A percentile compares a stretch with the other conserved stretches of the same genome.
These are phyloP conservation scores for Rosa chinensis DNA, from an alignment of 306 rosid species.

Conservation along the genomic window DNA sequence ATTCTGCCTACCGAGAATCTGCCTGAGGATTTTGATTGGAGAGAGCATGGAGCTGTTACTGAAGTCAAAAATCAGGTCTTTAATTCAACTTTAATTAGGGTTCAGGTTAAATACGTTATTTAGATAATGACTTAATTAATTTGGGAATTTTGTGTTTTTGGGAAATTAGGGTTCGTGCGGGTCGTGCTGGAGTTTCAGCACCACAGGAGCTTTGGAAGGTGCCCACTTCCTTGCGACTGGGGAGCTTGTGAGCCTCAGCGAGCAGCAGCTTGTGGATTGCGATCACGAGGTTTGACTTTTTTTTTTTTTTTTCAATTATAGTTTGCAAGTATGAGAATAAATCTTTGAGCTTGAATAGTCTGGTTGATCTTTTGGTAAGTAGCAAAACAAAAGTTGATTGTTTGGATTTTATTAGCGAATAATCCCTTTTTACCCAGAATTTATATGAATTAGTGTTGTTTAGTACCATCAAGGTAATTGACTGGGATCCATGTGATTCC, in stretches of 20 bases:
- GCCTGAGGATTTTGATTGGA: conserved; percentile 91
- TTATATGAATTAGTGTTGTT: background rate
- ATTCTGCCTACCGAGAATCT: conserved; percentile 75
- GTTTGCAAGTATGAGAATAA: background rate
- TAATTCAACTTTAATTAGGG: background rate
- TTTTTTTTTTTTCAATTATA: background rate
- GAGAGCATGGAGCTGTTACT: conserved; percentile 80
- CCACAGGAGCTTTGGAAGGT: conserved; percentile 97
- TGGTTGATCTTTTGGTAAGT: background rate
- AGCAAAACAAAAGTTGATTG: background rate
- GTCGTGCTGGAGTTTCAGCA: conserved; percentile 97
- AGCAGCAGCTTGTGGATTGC: conserved; percentile 96
- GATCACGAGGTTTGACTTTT: conserved; percentile 74
- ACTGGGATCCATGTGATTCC: conserved; percentile 1
- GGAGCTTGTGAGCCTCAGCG: conserved; percentile 88
- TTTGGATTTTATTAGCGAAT: background rate
- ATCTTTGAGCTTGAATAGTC: background rate
- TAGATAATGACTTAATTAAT: background rate
- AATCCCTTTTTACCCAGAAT: background rate
- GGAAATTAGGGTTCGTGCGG: conserved; percentile 84
- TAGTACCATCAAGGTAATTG: background rate
- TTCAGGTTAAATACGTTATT: background rate
- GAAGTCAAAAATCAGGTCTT: conserved; percentile 80
- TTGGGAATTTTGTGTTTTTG: conserved; percentile 3
- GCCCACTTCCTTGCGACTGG: conserved; percentile 83